phyloP scores from a whole-genome alignment of 345 rosid species.

The Turritis glabra region DNA sequence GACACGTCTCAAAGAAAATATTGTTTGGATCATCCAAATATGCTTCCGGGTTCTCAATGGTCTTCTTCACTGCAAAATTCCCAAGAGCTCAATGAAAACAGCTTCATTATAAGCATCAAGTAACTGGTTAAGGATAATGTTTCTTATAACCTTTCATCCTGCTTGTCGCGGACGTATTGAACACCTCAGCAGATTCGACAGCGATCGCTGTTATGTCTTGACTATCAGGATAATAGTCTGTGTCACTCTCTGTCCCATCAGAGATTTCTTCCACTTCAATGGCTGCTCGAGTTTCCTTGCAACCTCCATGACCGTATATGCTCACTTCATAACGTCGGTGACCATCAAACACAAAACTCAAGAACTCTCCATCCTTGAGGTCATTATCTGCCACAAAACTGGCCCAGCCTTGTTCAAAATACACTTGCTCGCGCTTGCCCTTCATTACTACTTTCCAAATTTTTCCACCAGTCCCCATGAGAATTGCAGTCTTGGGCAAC shows the following conservation, averaged over 20 bases:
- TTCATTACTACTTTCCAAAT: slow-evolving; percentile 2
- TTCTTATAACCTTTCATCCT: no score
- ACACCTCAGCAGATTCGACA: no score
- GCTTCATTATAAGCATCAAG: background rate
- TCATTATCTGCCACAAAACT: background rate
- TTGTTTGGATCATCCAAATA: background rate
- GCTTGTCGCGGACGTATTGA: no score
- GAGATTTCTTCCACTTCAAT: background rate
- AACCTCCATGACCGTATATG: background rate
- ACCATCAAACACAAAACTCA: slow-evolving; percentile 1
- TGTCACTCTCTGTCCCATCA: background rate
- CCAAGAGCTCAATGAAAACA: background rate
- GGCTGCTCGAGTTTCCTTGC: slow-evolving; percentile 5
- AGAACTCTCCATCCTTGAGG: background rate
- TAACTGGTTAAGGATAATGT: no score
- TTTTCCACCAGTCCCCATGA: background rate
- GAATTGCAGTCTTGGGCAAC: background rate
- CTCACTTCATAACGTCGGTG: background rate
- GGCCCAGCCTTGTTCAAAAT: slow-evolving; percentile 7
- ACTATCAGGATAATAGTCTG: no score
- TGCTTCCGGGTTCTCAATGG: background rate
- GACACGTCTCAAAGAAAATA: background rate
- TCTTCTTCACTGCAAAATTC: background rate
- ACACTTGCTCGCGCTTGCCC: background rate
- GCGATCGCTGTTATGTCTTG: no score